Base-by-base conservation (phyloP, 2,329 filamentous ascomycete species). In the Albifimbria verrucaria region DNA sequence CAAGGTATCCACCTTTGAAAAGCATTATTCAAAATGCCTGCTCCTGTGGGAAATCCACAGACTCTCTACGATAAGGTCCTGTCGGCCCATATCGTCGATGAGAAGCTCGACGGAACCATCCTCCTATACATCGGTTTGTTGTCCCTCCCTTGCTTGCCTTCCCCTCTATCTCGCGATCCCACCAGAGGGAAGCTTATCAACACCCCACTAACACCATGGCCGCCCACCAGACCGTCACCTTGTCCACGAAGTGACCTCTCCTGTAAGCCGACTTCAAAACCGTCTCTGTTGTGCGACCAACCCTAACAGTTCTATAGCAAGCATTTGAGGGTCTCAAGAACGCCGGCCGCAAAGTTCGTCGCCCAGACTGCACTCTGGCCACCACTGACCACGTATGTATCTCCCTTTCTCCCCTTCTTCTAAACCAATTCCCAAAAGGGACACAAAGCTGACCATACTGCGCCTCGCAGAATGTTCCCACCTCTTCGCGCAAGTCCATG, bases 21-120 rank as follows among this genome's bases (percentile, higher is more conserved):
- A 39, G 32, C 32, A 6, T 12, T n/a, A 9, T 39, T 48, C 55
- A 85, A 71, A 64, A 95, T 96, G 91, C 91, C 91, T 69, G 82
- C 80, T 68, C 83, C 83, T 63, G 85, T 88, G 62, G 78, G 80
- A 71, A 81, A 79, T 59, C 90, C 90, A 52, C 87, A 87, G 74
- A 96, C 92, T 64, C 82, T 97, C 68, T 97, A 97, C 77, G 93
- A 97, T 82, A 97, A 97, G 86, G 92, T 97, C 74, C 88, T 97
- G 66, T 85, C 90, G 65, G 88, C 88, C 77, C 94, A 99, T 73
- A 88, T 97, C 65, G 92, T 99, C 68, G 90, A 97, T 67, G 89
- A 96, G 83, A 90, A 92, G 81, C 84, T 91, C 52, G 93, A 97
- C 75, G 93, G 93, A 74, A 97, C 92, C 54, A 80, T 95, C 65